Base-by-base conservation (phyloP, 2,329 filamentous ascomycete species). In the Beauveria varroae region DNA sequence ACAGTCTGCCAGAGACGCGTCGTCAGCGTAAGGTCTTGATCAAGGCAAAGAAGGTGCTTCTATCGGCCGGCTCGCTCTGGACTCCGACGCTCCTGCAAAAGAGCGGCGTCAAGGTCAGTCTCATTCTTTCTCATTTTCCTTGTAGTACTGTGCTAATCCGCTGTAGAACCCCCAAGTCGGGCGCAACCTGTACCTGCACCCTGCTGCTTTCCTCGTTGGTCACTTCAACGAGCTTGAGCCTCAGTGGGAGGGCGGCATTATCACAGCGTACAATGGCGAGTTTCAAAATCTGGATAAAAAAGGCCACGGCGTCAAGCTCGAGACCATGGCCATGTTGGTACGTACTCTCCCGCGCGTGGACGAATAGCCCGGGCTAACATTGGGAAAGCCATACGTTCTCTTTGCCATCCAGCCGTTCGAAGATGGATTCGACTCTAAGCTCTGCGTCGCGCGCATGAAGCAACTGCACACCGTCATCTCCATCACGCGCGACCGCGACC, bases 261-360 rank as follows among this genome's bases (percentile, higher is more conserved):
- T 97, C 62, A 97, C 93, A 0, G 83, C 85, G 4, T 86, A 93
- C 20, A 87, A 90, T 65, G 84, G 81, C 49, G 86, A 89, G 59
- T 91, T 93, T 67, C 89, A 96, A 65, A 88, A 97, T 67, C 79
- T 93, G 0, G 91, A 96, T 71, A 84, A 84, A 6, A 79, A 86
- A 47, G 91, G 91, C 62, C 91, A 97, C 68, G 93, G 93, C 44
- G 81, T 82, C 54, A 96, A 96, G 72, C 78, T 97, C 30, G 92
- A 97, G 77, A 80, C 86, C 10, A 84, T 84, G 1, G 83, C 83
- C 68, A 93, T 95, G 88, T 66, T 86, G 61, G 81, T 83, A 69
- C 68, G 79, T 70, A 44, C 10, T 9, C 24, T 37, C 34, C 5
- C 12, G 34, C 34, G 10, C 34, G 16, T 16, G 5, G 5, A 37